These are phyloP conservation scores for Theobroma grandiflorum DNA, from an alignment of 441 rosid genomes.

Conservation along the genomic window DNA sequence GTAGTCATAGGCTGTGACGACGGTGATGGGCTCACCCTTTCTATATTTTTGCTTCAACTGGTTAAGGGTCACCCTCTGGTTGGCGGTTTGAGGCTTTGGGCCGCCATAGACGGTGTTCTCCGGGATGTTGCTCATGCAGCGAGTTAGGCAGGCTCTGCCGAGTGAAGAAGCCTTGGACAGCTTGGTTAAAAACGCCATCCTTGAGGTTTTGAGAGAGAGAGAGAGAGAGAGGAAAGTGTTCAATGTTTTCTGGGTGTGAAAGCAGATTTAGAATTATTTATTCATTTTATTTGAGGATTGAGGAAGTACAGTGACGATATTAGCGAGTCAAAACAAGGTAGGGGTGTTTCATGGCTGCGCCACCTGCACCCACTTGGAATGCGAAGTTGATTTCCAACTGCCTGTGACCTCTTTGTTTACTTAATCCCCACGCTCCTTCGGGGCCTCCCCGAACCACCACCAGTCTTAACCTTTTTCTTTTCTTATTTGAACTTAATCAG, in stretches of 20 bases:
- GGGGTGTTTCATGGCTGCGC: slow-evolving; percentile 10
- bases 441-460: too few species aligned
- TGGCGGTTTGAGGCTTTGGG: slow-evolving; percentile 64
- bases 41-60: slow-evolving; percentile 72
- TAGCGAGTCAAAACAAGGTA: neutral
- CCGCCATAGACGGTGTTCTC: slow-evolving; percentile 84
- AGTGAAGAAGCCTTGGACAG: slow-evolving; percentile 10
- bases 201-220: neutral
- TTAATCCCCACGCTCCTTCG: neutral
- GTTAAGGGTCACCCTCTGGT: slow-evolving; percentile 69
- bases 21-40: slow-evolving; percentile 71
- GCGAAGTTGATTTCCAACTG: neutral
- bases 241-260: neutral
- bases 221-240: neutral
- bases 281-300: neutral
- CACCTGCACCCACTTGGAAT: neutral
- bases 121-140: slow-evolving; percentile 77
- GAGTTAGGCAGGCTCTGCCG: slow-evolving; percentile 33
- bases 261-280: neutral
- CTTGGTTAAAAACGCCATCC: slow-evolving; percentile 16
- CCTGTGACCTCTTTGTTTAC: neutral
- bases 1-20: slow-evolving; percentile 91
- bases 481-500: too few species aligned
- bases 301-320: neutral
- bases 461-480: too few species aligned